These are phyloP conservation scores for Ceratocystiopsis sp. DNA, from an alignment of 2,329 filamentous ascomycete species.

Conservation along the genomic window DNA sequence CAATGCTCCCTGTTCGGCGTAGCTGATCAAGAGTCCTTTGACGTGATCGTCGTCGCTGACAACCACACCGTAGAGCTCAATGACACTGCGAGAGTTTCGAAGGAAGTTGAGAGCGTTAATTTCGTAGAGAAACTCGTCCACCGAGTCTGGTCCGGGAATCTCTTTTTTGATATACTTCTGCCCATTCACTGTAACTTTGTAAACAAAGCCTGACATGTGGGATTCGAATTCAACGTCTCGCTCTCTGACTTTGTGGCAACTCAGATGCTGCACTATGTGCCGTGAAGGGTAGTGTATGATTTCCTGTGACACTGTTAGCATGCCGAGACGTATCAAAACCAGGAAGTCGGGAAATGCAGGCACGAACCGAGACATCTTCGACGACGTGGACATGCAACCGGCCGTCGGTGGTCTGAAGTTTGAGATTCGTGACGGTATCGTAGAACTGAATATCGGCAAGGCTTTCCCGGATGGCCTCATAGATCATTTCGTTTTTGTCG, in stretches of 20 bases:
- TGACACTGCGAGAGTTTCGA: constrained; percentile 56
- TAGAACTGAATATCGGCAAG: constrained; percentile 92
- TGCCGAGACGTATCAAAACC: neutral
- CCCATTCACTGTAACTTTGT: constrained; percentile 63
- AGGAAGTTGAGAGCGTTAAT: constrained; percentile 83
- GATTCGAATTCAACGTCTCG: constrained; percentile 68
- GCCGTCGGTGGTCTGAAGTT: constrained; percentile 74
- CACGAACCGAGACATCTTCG: constrained; percentile 68
- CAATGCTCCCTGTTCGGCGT: constrained; percentile 70
- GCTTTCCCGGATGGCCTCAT: constrained; percentile 85
- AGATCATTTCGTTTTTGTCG: constrained; percentile 85
- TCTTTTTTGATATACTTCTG: constrained; percentile 85
- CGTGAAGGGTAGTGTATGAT: constrained; percentile 73
- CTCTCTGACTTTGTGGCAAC: constrained; percentile 49
- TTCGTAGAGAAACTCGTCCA: constrained; percentile 95
- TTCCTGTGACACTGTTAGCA: constrained; percentile 31
- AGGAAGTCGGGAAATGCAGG: neutral
- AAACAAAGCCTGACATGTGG: constrained; percentile 93
- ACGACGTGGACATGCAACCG: constrained; percentile 90
- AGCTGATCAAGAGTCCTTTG: constrained; percentile 80
- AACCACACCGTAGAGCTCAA: constrained; percentile 73
- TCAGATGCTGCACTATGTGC: constrained; percentile 57
- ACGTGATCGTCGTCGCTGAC: constrained; percentile 64
- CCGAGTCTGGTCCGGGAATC: constrained; percentile 84
- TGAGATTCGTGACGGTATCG: constrained; percentile 87